Percentiles rank a stretch among this genome's conserved stretches.
Evolutionary conservation across 2,329 filamentous ascomycete species (phyloP).

Genomic region (Aphanocladium album): DNA sequence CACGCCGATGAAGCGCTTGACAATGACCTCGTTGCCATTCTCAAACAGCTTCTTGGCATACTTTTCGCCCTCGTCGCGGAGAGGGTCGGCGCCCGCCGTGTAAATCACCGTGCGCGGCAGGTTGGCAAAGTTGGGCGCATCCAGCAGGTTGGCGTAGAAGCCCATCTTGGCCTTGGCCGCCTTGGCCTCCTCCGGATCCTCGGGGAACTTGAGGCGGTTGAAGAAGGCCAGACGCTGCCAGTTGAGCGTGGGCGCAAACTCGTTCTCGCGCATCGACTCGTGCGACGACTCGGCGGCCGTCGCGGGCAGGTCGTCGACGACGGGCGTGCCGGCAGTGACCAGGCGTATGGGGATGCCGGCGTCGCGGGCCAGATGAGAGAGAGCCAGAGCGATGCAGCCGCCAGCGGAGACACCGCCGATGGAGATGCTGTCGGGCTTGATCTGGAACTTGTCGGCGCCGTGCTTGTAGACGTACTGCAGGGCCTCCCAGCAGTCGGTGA

Average conservation of each 20-base stretch:
- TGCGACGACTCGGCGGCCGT: slow-evolving; percentile 35
- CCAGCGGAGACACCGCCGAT: slow-evolving; percentile 43
- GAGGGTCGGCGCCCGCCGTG: slow-evolving; percentile 39
- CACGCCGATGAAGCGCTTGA: slow-evolving; percentile 41
- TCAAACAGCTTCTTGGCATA: slow-evolving; percentile 39
- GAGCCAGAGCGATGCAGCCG: slow-evolving; percentile 32
- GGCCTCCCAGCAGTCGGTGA: slow-evolving; percentile 45
- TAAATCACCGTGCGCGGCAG: slow-evolving; percentile 36
- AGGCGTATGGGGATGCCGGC: slow-evolving; percentile 31
- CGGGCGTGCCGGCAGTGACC: slow-evolving; percentile 35
- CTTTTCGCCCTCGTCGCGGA: slow-evolving; percentile 45
- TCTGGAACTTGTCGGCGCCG: slow-evolving; percentile 32
- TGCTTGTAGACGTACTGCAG: slow-evolving; percentile 34
- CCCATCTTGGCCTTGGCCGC: slow-evolving; percentile 15
- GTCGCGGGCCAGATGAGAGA: slow-evolving; percentile 38
- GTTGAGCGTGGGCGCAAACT: slow-evolving; percentile 38
- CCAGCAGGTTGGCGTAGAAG: slow-evolving; percentile 29
- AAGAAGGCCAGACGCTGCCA: slow-evolving; percentile 40
- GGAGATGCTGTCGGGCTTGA: slow-evolving; percentile 33
- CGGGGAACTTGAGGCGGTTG: slow-evolving; percentile 29
- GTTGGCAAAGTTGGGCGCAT: slow-evolving; percentile 28
- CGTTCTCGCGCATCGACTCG: slow-evolving; percentile 36
- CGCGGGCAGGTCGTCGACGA: slow-evolving; percentile 35
- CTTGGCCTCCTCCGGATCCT: slow-evolving; percentile 16
- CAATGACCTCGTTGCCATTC: slow-evolving; percentile 39